These are phyloP conservation scores for Trypanosoma congolense DNA, from an alignment of 208 protist genomes.

Conservation along the genomic window DNA sequence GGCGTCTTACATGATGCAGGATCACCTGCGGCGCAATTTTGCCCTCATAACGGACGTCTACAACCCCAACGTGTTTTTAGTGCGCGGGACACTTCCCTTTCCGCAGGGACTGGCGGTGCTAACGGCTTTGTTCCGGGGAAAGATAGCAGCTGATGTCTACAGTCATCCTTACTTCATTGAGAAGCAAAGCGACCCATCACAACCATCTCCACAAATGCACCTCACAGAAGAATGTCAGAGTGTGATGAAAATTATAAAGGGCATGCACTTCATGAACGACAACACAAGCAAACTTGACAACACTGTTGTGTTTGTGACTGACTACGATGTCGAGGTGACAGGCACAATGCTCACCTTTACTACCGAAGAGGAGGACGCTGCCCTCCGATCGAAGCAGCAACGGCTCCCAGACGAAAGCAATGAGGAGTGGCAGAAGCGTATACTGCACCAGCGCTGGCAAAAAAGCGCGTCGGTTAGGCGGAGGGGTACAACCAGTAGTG, in stretches of 20 bases:
- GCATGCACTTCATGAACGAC: slow-evolving; percentile 81
- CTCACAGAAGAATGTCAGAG: slow-evolving; percentile 82
- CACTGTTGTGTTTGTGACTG: slow-evolving; percentile 72
- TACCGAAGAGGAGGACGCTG: slow-evolving; percentile 10
- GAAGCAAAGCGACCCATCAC: slow-evolving; percentile 76
- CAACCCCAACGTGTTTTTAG: slow-evolving; percentile 52
- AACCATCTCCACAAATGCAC: slow-evolving; percentile 80
- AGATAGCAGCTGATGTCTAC: slow-evolving; percentile 66
- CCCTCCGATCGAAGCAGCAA: slow-evolving; percentile 2
- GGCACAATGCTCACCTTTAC: slow-evolving; percentile 45
- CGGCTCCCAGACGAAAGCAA: slow-evolving; percentile 4
- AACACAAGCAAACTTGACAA: slow-evolving; percentile 76
- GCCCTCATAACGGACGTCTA: slow-evolving; percentile 57
- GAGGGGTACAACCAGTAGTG: slow-evolving; percentile 14
- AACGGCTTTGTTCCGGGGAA: slow-evolving; percentile 49
- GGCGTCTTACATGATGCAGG: slow-evolving; percentile 79
- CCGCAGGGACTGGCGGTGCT: slow-evolving; percentile 63
- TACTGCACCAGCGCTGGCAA: slow-evolving; percentile 6
- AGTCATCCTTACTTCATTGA: slow-evolving; percentile 85
- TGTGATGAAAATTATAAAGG: slow-evolving; percentile 76
- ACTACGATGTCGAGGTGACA: slow-evolving; percentile 46
- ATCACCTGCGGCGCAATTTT: slow-evolving; percentile 64
- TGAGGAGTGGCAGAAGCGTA: slow-evolving; percentile 12
- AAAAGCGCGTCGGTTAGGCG: slow-evolving; percentile 2
- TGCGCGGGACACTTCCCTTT: slow-evolving; percentile 63